Conservation (phyloP, 352 stramenopile species). For the Pythium rhizo-oryzae region DNA sequence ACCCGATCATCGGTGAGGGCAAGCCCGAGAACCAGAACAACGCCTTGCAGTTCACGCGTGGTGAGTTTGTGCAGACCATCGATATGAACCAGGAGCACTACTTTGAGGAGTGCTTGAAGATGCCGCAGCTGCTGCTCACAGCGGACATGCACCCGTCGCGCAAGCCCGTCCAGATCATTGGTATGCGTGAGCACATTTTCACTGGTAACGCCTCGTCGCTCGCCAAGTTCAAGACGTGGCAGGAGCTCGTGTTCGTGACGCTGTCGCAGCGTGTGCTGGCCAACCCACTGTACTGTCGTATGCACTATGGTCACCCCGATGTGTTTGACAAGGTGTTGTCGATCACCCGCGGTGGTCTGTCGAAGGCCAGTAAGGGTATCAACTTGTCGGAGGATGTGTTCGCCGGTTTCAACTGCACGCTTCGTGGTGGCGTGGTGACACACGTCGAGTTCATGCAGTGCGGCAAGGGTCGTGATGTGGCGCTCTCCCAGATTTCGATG, state of each 20-base stretch:
- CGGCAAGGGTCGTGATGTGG: conserved; percentile 87
- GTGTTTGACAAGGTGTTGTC: conserved; percentile 89
- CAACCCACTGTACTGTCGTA: conserved; percentile 71
- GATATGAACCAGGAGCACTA: conserved; percentile 93
- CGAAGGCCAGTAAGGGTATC: conserved; percentile 88
- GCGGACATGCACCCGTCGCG: conserved; percentile 38
- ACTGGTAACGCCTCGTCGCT: conserved; percentile 85
- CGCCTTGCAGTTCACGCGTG: conserved; percentile 84
- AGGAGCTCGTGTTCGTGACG: conserved; percentile 88
- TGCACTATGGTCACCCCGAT: conserved; percentile 90
- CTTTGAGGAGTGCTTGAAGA: conserved; percentile 88
- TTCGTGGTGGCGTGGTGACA: conserved; percentile 78
- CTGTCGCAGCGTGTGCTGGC: conserved; percentile 84
- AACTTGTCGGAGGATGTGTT: conserved; percentile 92
- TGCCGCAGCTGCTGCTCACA: conserved; percentile 86
- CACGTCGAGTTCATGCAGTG: conserved; percentile 91
- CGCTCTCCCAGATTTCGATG: conserved; percentile 86
- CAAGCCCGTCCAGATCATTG: conserved; percentile 83
- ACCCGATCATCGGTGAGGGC: conserved; percentile 86
- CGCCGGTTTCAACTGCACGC: conserved; percentile 83
- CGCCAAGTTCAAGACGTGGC: conserved; percentile 86
- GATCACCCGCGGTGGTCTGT: conserved; percentile 81
- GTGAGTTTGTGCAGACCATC: conserved; percentile 89
- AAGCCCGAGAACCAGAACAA: conserved; percentile 92
- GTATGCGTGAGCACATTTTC: conserved; percentile 91